Base-by-base conservation (phyloP, 2,329 filamentous ascomycete species). In the Phialophora expanda region DNA sequence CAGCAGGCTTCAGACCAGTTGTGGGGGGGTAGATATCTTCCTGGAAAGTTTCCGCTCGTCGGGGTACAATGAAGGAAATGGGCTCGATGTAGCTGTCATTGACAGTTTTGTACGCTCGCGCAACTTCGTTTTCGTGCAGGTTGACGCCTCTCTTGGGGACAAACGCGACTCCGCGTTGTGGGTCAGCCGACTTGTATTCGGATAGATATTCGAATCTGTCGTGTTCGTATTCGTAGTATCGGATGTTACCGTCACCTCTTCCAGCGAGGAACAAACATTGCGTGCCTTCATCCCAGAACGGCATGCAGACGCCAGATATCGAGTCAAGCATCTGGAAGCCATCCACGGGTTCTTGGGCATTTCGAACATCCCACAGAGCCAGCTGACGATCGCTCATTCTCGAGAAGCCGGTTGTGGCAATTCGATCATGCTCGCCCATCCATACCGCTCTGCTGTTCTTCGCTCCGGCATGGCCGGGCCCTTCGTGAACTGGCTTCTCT, bases 221-320 rank as follows among this genome's bases (percentile, higher is more conserved):
- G 80, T 98, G 96, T 77, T 96, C 91, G 76, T 96, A 96, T 80
- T 99, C 95, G 78, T 91, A 99, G 85, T 99, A 99, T 70, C 95
- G 93, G 76, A 99, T 99, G 80, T 99, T 99, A 75, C 95, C 95
- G 76, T 99, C 95, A 79, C 94, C 95, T 84, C 98, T 98, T 77
- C 95, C 95, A 74, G 95, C 95, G 76, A 99, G 86, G 80, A 97
- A 99, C 75, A 99, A 84, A 77, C 92, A 96, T 81, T 95, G 93
- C 60, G 92, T 97, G 67, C 93, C 92, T 67, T 98, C 94, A 77
- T 99, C 95, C 95, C 95, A 99, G 86, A 99, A 98, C 34, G 95
- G 95, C 92, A 99, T 97, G 85, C 93, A 96, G 66, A 99, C 93
- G 77, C 95, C 95, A 54, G 94, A 97, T 75, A 97, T 97, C 55